Conservation (phyloP, 805 yeast species). For the Pichia occidentalis region DNA sequence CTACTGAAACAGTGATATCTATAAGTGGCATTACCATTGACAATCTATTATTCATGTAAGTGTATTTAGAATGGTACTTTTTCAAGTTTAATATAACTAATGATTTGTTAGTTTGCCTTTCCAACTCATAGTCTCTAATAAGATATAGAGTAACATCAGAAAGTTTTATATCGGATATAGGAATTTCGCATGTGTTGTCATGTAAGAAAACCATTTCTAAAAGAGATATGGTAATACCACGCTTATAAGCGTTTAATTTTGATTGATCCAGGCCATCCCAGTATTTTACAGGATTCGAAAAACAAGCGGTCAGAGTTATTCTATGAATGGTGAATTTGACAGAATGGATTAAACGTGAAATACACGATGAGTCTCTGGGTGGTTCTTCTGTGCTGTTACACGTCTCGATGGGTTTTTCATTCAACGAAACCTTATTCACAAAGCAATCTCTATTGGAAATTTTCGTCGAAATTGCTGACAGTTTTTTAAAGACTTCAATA, state of each 20-base stretch:
- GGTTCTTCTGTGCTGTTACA: no score
- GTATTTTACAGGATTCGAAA: conserved; percentile 26
- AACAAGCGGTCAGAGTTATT: conserved; percentile 23
- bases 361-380: background rate
- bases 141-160: conserved; percentile 11
- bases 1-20: conserved; percentile 25
- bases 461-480: conserved; percentile 9
- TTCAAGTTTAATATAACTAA: conserved; percentile 13
- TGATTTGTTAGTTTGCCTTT: conserved; percentile 9
- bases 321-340: conserved; percentile 12
- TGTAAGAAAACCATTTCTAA: conserved; percentile 4
- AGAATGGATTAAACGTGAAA: conserved; percentile 14
- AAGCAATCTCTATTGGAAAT: conserved; percentile 4
- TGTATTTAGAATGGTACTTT: conserved; percentile 15
- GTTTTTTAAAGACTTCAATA: conserved; percentile 13
- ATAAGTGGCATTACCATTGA: conserved; percentile 23
- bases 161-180: conserved; percentile 13
- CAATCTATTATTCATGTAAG: conserved; percentile 14
- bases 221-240: conserved; percentile 21
- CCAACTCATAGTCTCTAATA: conserved; percentile 20
- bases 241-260: conserved; percentile 22
- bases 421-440: no score
- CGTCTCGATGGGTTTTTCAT: no score
- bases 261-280: conserved; percentile 27
- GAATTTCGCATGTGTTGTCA: conserved; percentile 14